Percentiles rank a stretch among this genome's conserved stretches.
phyloP scores from a whole-genome alignment of 2,329 filamentous ascomycete genomes.

The Colletotrichum sp. region DNA sequence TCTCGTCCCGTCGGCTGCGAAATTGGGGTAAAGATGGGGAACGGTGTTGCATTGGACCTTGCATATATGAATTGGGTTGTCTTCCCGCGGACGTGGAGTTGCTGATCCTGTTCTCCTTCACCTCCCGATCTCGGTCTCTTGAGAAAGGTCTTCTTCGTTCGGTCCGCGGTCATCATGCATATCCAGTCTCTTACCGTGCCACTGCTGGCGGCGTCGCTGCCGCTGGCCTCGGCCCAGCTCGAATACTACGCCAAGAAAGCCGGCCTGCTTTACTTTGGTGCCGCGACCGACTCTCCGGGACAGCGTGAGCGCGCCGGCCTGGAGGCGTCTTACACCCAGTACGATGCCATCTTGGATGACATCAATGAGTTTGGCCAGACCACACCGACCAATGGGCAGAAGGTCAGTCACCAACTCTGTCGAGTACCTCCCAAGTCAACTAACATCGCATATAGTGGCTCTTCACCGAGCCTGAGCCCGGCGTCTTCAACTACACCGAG shows the following conservation, averaged over 20 bases:
- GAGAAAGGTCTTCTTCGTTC: not conserved
- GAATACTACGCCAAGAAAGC: constrained; percentile 55
- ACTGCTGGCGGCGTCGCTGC: constrained; percentile 32
- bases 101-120: not conserved
- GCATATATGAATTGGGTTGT: constrained; percentile 17
- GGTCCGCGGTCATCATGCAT: constrained; percentile 24
- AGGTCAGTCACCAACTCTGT: constrained; percentile 32
- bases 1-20: not conserved
- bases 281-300: constrained; percentile 59
- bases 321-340: constrained; percentile 56
- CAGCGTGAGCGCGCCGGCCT: constrained; percentile 47
- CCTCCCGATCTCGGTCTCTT: not conserved
- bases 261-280: constrained; percentile 65
- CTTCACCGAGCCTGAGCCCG: constrained; percentile 61
- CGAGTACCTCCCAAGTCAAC: not conserved
- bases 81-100: not conserved
- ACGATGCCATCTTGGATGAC: constrained; percentile 58
- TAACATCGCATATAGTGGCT: constrained; percentile 48
- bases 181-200: constrained; percentile 25
- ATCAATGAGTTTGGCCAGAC: constrained; percentile 64
- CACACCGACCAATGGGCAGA: constrained; percentile 64
- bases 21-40: constrained; percentile 1
- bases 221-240: constrained; percentile 41
- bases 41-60: constrained; percentile 6
- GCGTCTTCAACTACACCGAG: constrained; percentile 65